These are phyloP conservation scores for Chaetomium globosum DNA, from an alignment of 2,329 filamentous ascomycete genomes.

Conservation along the genomic window DNA sequence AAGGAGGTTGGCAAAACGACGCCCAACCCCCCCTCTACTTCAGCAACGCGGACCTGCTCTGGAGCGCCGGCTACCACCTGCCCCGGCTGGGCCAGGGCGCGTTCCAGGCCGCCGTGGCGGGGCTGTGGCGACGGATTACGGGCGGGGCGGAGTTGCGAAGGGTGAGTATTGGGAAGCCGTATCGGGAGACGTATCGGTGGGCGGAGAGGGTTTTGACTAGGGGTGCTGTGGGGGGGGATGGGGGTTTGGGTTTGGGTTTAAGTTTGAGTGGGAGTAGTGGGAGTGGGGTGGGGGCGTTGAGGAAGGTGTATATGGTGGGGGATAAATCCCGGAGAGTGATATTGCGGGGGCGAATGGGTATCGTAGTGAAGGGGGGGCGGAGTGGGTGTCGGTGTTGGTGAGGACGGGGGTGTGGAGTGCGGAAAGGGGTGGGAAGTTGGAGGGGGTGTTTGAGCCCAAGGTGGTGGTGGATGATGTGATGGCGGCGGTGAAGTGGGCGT, in stretches of 20 bases:
- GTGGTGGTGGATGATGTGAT: constrained; percentile 38
- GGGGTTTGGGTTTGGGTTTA: too few relatives aligned
- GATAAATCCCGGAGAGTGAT: constrained; percentile 87
- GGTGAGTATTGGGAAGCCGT: constrained; percentile 81
- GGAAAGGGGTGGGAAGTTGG: constrained; percentile 29
- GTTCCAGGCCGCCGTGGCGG: constrained; percentile 79
- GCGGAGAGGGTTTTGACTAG: constrained; percentile 70
- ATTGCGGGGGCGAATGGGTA: constrained; percentile 85
- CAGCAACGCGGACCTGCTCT: constrained; percentile 86
- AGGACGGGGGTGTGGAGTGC: constrained; percentile 42
- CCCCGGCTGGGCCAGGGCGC: constrained; percentile 90
- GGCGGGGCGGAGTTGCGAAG: constrained; percentile 60
- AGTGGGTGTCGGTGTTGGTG: constrained; percentile 42
- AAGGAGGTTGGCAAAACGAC: constrained; percentile 75
- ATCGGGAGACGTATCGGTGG: constrained; percentile 74
- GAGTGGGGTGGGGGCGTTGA: constrained; percentile 51
- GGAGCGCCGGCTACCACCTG: constrained; percentile 82
- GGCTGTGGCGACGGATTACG: constrained; percentile 76
- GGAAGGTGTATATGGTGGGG: constrained; percentile 89
- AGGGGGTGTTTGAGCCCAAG: constrained; percentile 36
- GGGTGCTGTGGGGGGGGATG: constrained; percentile 19
- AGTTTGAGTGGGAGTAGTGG: constrained; percentile 37
- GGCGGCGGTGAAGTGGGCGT: constrained; percentile 40
- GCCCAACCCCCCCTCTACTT: constrained; percentile 82
- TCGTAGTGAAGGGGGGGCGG: constrained; percentile 60